A percentile compares a stretch with the other conserved stretches of the same genome.
These are phyloP conservation scores for Neofusicoccum sp. DNA, from an alignment of 2,329 filamentous ascomycete genomes.

Conservation along the genomic window DNA sequence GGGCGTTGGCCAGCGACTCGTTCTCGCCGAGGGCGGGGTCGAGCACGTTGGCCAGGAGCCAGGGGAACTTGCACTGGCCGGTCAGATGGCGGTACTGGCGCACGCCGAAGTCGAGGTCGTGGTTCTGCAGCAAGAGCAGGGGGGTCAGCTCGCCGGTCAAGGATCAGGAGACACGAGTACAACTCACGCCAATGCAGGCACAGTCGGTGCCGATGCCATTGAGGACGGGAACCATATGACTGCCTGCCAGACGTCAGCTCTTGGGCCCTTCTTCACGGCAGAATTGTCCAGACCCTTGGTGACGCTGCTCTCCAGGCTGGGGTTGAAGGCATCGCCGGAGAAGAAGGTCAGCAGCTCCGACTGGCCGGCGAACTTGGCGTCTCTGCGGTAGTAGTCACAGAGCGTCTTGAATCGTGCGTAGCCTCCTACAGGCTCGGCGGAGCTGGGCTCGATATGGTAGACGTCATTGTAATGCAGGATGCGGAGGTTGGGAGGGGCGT, in stretches of 20 bases:
- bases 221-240: constrained; percentile 84
- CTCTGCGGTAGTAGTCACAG: constrained; percentile 69
- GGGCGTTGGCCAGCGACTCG: constrained; percentile 72
- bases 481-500: constrained; percentile 66
- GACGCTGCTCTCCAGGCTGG: constrained; percentile 81
- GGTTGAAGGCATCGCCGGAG: constrained; percentile 90
- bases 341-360: constrained; percentile 74
- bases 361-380: constrained; percentile 60
- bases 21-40: constrained; percentile 76
- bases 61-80: constrained; percentile 77
- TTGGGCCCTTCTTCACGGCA: not conserved
- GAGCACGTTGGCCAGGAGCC: constrained; percentile 84
- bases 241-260: constrained; percentile 43
- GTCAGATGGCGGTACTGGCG: constrained; percentile 73
- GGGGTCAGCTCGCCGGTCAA: not conserved
- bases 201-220: constrained; percentile 75
- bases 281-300: constrained; percentile 68
- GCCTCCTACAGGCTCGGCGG: constrained; percentile 80
- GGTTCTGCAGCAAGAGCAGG: constrained; percentile 57
- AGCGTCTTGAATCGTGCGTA: constrained; percentile 77
- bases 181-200: constrained; percentile 75
- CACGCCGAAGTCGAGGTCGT: constrained; percentile 90
- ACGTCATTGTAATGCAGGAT: constrained; percentile 91
- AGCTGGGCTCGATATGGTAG: constrained; percentile 75
- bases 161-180: not conserved